Percentiles rank a stretch among this genome's conserved stretches.
phyloP scores from a whole-genome alignment of 1,284 basidiomycete genomes.

The Rhodotorula sp. region DNA sequence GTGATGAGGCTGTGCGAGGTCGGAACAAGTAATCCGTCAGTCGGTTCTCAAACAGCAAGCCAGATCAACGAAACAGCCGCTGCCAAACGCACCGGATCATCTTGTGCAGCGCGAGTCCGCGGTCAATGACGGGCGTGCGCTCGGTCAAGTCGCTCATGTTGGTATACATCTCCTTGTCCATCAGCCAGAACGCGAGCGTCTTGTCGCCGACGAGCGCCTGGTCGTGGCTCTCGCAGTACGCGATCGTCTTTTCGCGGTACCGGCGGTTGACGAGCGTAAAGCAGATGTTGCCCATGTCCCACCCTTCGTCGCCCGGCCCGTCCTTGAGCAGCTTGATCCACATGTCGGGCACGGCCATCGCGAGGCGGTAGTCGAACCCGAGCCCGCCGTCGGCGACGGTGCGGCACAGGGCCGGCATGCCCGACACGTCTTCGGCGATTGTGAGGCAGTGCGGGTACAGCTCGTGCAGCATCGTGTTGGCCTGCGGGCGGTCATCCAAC shows the following conservation, averaged over 20 bases:
- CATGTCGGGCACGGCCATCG: conserved; percentile 99
- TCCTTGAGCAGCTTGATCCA: conserved; percentile 99
- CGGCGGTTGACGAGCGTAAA: conserved; percentile 89
- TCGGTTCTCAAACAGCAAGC: neutral
- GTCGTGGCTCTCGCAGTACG: conserved; percentile 95
- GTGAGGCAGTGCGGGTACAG: conserved; percentile 80
- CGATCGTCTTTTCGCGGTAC: conserved; percentile 85
- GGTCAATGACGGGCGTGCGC: conserved; percentile 81
- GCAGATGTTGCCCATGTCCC: conserved; percentile 85
- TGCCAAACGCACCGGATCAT: conserved; percentile 76
- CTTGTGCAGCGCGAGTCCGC: conserved; percentile 91
- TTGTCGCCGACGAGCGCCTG: conserved; percentile 98
- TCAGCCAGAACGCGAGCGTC: conserved; percentile 97
- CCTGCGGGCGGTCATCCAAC: conserved; percentile 56
- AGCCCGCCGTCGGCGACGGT: conserved; percentile 80
- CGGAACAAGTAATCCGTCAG: neutral
- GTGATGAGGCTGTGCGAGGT: conserved; percentile 69
- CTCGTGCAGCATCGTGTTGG: conserved; percentile 83
- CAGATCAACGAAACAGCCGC: neutral
- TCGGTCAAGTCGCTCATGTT: conserved; percentile 90
- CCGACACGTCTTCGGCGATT: conserved; percentile 96
- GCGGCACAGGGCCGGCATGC: conserved; percentile 91
- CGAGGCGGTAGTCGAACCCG: conserved; percentile 95
- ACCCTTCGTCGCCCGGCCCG: conserved; percentile 72
- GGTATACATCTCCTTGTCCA: conserved; percentile 99